phyloP scores from a whole-genome alignment of 2,329 filamentous ascomycete genomes.

The Parastagonospora avenae region DNA sequence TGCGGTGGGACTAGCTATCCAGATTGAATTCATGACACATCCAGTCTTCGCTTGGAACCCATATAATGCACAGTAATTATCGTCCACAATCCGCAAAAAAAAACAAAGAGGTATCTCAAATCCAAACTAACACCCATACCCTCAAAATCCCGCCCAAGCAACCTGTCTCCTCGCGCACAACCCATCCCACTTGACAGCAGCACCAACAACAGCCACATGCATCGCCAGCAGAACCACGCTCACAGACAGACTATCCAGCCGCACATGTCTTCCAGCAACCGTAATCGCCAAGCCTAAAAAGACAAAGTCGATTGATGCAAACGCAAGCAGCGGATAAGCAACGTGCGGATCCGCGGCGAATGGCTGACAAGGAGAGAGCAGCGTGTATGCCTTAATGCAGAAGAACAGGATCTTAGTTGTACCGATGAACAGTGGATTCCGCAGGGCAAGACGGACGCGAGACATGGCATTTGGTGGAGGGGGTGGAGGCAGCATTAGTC shows the following conservation, averaged over 20 bases:
- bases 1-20: no score
- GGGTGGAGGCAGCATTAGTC: conserved; percentile 43
- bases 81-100: neutral
- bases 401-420: conserved; percentile 66
- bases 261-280: conserved; percentile 19
- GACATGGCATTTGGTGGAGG: conserved; percentile 14
- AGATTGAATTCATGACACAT: no score
- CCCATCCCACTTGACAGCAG: conserved; percentile 37
- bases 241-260: conserved; percentile 43
- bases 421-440: conserved; percentile 37
- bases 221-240: conserved; percentile 52
- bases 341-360: conserved; percentile 69
- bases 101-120: conserved; percentile 11
- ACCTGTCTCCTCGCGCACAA: conserved; percentile 41
- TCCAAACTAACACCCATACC: neutral
- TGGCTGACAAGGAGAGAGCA: conserved; percentile 73
- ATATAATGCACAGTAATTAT: conserved; percentile 3
- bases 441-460: conserved; percentile 17
- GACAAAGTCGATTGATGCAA: conserved; percentile 69
- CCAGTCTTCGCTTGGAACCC: neutral
- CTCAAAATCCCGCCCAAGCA: conserved; percentile 20
- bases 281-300: conserved; percentile 29
- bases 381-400: conserved; percentile 67
- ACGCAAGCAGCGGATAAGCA: conserved; percentile 68
- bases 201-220: conserved; percentile 54